Evolutionary conservation across 2,329 filamentous ascomycete genomes (phyloP), one percentile per base, ranked within the genome.

Genomic region (Scytalidium lignicola): DNA sequence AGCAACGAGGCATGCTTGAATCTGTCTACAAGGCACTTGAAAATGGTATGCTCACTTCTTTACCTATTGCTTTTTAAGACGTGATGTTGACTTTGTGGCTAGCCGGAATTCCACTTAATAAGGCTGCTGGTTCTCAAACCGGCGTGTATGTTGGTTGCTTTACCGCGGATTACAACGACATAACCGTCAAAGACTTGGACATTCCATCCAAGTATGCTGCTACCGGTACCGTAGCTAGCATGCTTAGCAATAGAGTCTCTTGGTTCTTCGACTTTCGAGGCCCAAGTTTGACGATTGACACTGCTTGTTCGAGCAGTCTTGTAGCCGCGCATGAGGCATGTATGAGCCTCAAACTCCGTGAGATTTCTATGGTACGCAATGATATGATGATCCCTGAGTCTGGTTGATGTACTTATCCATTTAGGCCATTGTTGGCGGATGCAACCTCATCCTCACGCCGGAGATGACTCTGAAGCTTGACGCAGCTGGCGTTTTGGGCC

Each of bases 1-100:
- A 88, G 76, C 86, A 89, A 64, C 78, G 87, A 55, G 74, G 90
- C 57, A 82, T 85, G 2, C 70, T 92, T 22, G 81, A 84, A 19
- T 88, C 86, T 2, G 85, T 85, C 0, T 91, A 89, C 58, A 86
- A 91, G 62, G 86, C 87, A 18, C 51, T 62, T 39, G 60, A 62
- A 37, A 57, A 50, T 44, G 42, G 43, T 46, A 5, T 7, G 32
- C 15, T 17, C 7, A 28, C 39, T 41, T 7, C 39, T 8, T 17
- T 20, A n/a, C 39, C 39, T 41, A 32, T 44, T 46, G n/a, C n/a
- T n/a, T 41, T 7, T 28, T 7, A 28, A 13, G 12, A 37, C 32
- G 4, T 17, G 32, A 37, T 49, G 52, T 17, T 37, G 7, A 8
- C 15, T 10, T 9, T 37, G 32, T 37, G 7, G 7, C 7, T 28